Evolutionary conservation across 2,329 filamentous ascomycete genomes (phyloP).

Genomic region (Metarhizium humberi): DNA sequence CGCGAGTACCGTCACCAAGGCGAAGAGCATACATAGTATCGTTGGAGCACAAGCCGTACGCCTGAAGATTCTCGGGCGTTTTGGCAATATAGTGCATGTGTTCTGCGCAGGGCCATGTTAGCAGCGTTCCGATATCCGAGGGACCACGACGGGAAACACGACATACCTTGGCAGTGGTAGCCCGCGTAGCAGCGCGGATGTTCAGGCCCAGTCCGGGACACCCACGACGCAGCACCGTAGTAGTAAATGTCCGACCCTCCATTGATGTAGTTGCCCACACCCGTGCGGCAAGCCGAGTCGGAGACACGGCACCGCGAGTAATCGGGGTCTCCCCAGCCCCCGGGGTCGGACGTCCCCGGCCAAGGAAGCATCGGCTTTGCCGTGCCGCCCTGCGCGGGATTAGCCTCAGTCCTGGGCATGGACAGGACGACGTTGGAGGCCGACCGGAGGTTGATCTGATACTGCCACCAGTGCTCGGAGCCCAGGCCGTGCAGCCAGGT

Average conservation of each 20-base stretch:
- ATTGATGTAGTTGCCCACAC: slow-evolving; percentile 30
- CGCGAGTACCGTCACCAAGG: too few species aligned
- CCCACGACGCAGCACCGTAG: slow-evolving; percentile 33
- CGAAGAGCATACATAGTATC: too few species aligned
- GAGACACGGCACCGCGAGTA: slow-evolving; percentile 28
- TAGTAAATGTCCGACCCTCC: slow-evolving; percentile 31
- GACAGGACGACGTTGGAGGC: slow-evolving; percentile 33
- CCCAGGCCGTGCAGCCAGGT: slow-evolving; percentile 44
- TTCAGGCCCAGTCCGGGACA: too few species aligned
- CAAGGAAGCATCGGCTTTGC: neutral
- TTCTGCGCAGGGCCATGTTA: too few species aligned
- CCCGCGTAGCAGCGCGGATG: too few species aligned
- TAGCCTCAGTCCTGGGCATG: slow-evolving; percentile 33
- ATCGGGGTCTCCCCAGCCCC: slow-evolving; percentile 30
- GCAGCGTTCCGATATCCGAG: too few species aligned
- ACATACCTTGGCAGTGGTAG: too few species aligned
- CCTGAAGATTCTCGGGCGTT: too few species aligned
- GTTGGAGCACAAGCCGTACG: too few species aligned
- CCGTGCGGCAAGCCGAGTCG: slow-evolving; percentile 33
- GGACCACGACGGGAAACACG: too few species aligned
- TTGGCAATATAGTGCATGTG: too few species aligned
- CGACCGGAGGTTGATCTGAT: slow-evolving; percentile 41
- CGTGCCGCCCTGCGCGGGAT: neutral
- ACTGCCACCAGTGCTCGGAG: slow-evolving; percentile 41
- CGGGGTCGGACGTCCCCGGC: slow-evolving; percentile 28